Evolutionary conservation across 1,139 yeast species (phyloP), one percentile per base, ranked within the genome.

Genomic region (Barnettozyma hawaiiensis): DNA sequence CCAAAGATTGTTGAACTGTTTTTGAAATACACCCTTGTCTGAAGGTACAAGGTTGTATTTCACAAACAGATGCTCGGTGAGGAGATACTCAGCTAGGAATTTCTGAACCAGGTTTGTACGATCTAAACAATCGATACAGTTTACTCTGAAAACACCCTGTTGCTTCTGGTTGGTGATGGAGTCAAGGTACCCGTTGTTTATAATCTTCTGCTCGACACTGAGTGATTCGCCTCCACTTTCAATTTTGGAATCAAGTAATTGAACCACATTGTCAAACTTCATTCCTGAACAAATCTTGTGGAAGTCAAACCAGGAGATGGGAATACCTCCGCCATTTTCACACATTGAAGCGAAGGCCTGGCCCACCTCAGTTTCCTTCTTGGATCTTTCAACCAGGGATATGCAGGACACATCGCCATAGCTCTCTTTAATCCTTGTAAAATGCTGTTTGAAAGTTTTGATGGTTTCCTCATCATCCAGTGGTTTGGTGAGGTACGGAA

Each of bases 91-190:
- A 12, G 67, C 63, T 21, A 67, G 42, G 35, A 61, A 60, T 26
- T 68, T 65, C 27, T 65, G 60, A 2, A 68, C 67, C 22, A 69
- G 62, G 42, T 69, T 69, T 3, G 73, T 69, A 43, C 73, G 52
- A 48, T 69, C 74, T 21, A 69, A 54, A 47, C 74, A 69, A 47
- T 69, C 74, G 31, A 66, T 59, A 46, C 73, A 69, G 47, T 68
- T 69, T 18, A 68, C 54, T 43, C 74, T 51, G 29, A 68, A 59
- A 1, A 65, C 56, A 1, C 73, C 73, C 1, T 35, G 38, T 49
- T 69, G 73, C 5, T 39, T 24, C 28, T 46, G 41, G 10, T 37
- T 40, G 22, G 46, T 44, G 19, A 53, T 20, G 2, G 51, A 46
- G 31, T 62, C 67, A 8, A 49, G 44, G 66, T 69, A 69, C 3